These are phyloP conservation scores for Aechmea fasciata DNA, from an alignment of 176 grass and related monocot genomes.

Conservation along the genomic window DNA sequence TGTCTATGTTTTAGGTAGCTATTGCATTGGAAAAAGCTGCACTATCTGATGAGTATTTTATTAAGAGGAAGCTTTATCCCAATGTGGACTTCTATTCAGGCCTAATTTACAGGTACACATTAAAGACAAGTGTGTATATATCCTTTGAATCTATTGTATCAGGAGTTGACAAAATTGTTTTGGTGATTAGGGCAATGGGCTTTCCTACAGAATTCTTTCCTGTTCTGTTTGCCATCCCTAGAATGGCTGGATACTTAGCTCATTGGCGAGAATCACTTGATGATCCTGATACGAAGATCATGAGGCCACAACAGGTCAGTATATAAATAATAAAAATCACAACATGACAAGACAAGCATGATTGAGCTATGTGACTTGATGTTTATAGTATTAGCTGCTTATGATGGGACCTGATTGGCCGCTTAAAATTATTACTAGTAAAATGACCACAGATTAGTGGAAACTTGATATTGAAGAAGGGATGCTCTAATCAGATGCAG, in stretches of 20 bases:
- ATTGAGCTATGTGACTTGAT: too few species aligned
- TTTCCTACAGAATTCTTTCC: slow-evolving; percentile 95
- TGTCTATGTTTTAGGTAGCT: slow-evolving; percentile 43
- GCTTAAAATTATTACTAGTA: too few species aligned
- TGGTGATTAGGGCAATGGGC: slow-evolving; percentile 77
- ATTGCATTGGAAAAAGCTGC: slow-evolving; percentile 96
- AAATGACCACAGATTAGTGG: too few species aligned
- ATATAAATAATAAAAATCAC: slow-evolving; percentile 3
- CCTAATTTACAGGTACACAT: slow-evolving; percentile 78
- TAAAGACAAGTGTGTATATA: background rate
- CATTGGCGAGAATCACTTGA: slow-evolving; percentile 97
- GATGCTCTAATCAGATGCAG: too few species aligned
- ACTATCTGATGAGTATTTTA: slow-evolving; percentile 85
- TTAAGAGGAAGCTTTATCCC: slow-evolving; percentile 96
- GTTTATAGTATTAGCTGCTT: too few species aligned
- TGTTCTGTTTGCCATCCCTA: slow-evolving; percentile 83
- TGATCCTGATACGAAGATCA: slow-evolving; percentile 94
- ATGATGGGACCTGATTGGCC: too few species aligned
- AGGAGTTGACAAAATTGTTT: slow-evolving; percentile 8
- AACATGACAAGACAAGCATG: too few species aligned
- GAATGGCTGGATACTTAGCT: slow-evolving; percentile 93
- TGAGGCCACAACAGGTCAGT: slow-evolving; percentile 93
- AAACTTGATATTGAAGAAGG: too few species aligned
- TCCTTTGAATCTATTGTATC: background rate
- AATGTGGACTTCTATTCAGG: slow-evolving; percentile 99